Evolutionary conservation across 2,329 filamentous ascomycete genomes (phyloP).

Genomic region (Dothistroma septosporum): DNA sequence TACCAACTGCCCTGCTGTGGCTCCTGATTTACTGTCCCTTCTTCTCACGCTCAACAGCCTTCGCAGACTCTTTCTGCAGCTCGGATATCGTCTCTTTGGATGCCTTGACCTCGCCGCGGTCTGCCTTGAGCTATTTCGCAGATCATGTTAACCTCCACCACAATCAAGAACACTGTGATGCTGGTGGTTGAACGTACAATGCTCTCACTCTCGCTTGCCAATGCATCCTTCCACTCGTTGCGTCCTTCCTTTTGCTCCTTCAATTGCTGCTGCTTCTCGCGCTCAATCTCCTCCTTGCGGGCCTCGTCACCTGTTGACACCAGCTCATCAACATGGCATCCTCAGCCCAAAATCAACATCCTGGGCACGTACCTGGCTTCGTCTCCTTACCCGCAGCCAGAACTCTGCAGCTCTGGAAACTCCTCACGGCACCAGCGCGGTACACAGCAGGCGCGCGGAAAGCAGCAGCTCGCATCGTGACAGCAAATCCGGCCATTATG

Average conservation of each 20-base stretch:
- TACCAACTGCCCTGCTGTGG: not conserved
- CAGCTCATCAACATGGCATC: not conserved
- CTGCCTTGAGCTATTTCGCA: slow-evolving; percentile 34
- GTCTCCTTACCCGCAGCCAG: slow-evolving; percentile 43
- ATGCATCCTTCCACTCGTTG: slow-evolving; percentile 70
- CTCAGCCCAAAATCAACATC: too few relatives aligned
- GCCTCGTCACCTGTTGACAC: slow-evolving; percentile 39
- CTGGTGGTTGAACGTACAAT: slow-evolving; percentile 49
- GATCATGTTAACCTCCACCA: not conserved
- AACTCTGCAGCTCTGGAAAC: slow-evolving; percentile 38
- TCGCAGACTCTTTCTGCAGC: slow-evolving; percentile 35
- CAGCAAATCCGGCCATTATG: not conserved
- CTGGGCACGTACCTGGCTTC: slow-evolving; percentile 38
- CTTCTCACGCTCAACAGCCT: slow-evolving; percentile 30
- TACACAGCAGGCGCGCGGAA: not conserved
- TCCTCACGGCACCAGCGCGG: slow-evolving; percentile 17
- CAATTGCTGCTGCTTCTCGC: slow-evolving; percentile 60
- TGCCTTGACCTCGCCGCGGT: slow-evolving; percentile 32
- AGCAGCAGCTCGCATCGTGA: not conserved
- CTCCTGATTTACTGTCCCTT: slow-evolving; percentile 5
- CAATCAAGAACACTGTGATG: too few relatives aligned
- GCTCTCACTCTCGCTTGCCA: slow-evolving; percentile 77
- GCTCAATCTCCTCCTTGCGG: slow-evolving; percentile 44
- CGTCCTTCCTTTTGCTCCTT: slow-evolving; percentile 54
- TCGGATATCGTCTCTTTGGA: slow-evolving; percentile 31